Percentiles rank a stretch among this genome's conserved stretches.
Conservation (phyloP, 352 stramenopile genomes). For the Pythium sp. region DNA sequence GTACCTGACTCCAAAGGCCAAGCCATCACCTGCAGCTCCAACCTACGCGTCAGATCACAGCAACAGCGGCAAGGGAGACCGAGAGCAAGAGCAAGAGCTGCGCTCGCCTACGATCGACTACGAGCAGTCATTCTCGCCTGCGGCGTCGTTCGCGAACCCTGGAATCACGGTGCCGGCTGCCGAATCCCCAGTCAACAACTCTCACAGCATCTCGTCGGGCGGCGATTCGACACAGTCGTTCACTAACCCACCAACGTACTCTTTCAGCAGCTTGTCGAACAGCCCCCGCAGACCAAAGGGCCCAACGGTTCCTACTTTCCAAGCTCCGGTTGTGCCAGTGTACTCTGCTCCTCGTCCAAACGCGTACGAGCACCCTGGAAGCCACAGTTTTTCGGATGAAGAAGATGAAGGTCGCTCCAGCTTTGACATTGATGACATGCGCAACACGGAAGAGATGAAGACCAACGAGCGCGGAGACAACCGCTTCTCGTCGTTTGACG, state of each 20-base stretch:
- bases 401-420: slow-evolving; percentile 55
- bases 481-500: slow-evolving; percentile 24
- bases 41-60: slow-evolving; percentile 38
- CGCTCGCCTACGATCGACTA: slow-evolving; percentile 56
- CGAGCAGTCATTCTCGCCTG: slow-evolving; percentile 45
- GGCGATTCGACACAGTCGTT: slow-evolving; percentile 9
- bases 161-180: background rate
- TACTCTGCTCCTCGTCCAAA: slow-evolving; percentile 14
- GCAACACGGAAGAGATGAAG: slow-evolving; percentile 51
- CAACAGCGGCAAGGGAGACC: slow-evolving; percentile 18
- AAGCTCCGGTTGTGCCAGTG: slow-evolving; percentile 28
- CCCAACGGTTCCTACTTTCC: slow-evolving; percentile 14
- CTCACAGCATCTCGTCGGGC: slow-evolving; percentile 16
- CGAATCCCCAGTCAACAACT: slow-evolving; percentile 10
- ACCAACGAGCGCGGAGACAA: slow-evolving; percentile 31
- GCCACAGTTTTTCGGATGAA: slow-evolving; percentile 22
- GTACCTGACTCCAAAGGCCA: slow-evolving; percentile 54
- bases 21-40: slow-evolving; percentile 29
- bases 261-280: slow-evolving; percentile 23
- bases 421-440: slow-evolving; percentile 85
- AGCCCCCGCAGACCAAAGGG: slow-evolving; percentile 18
- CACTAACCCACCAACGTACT: slow-evolving; percentile 16
- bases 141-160: slow-evolving; percentile 14
- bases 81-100: slow-evolving; percentile 21
- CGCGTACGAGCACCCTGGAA: slow-evolving; percentile 27